phyloP scores from a whole-genome alignment of 306 rosid genomes.

The Glycine latifolia region DNA sequence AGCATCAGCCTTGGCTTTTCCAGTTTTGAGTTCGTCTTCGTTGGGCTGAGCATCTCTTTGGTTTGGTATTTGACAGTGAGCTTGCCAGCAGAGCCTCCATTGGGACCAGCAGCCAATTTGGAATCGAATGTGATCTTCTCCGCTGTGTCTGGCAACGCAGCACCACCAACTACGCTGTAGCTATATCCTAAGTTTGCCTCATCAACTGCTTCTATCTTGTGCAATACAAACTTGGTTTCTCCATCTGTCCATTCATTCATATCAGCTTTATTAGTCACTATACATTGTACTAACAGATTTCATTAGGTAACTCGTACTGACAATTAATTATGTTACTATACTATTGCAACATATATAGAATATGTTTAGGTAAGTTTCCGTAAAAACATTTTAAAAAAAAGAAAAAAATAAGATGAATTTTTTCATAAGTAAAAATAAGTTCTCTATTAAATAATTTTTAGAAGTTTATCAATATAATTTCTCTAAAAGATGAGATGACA shows the following conservation, averaged over 20 bases:
- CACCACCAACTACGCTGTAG: constrained; percentile 56
- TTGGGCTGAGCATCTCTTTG: not conserved
- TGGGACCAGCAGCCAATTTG: constrained; percentile 41
- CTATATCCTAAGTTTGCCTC: constrained; percentile 40
- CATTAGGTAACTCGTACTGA: too few species aligned
- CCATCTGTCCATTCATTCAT: constrained; percentile 24
- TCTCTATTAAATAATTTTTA: too few species aligned
- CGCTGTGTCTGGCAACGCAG: constrained; percentile 3
- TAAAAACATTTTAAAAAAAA: too few species aligned
- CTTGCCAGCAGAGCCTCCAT: constrained; percentile 50
- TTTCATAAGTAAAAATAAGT: too few species aligned
- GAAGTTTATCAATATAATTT: too few species aligned
- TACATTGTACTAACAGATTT: too few species aligned
- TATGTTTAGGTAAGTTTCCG: too few species aligned
- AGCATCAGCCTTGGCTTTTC: constrained; percentile 50
- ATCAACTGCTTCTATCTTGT: constrained; percentile 46
- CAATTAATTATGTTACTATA: not conserved
- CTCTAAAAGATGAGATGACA: too few species aligned
- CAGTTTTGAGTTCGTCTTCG: not conserved
- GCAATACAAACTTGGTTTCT: constrained; percentile 43
- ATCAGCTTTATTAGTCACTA: too few species aligned
- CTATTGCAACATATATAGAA: not conserved
- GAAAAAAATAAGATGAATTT: too few species aligned
- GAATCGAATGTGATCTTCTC: constrained; percentile 50
- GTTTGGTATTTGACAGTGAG: not conserved